phyloP scores from a whole-genome alignment of 192 early-diverging fungal species.

The Gamsiella multidivaricata region DNA sequence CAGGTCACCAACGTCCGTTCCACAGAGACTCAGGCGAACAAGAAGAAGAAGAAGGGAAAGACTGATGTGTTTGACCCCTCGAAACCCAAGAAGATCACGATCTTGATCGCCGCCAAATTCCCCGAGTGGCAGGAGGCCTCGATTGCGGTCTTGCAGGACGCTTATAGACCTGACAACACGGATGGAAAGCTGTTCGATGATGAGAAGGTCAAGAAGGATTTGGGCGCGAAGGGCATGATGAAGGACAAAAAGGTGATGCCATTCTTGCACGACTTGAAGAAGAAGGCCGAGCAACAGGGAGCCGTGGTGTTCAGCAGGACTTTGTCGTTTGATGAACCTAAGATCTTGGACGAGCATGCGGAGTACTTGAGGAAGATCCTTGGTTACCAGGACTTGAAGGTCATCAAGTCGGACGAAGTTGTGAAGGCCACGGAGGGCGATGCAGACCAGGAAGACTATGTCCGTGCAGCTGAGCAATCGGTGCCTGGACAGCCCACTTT shows the following conservation, averaged over 20 bases:
- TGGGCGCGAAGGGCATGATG: constrained; percentile 77
- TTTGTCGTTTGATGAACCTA: constrained; percentile 84
- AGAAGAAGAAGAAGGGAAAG: constrained; percentile 82
- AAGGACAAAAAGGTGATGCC: constrained; percentile 98
- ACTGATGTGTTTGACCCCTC: constrained; percentile 65
- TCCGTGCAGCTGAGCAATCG: constrained; percentile 59
- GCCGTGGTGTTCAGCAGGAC: constrained; percentile 81
- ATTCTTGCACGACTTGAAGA: constrained; percentile 93
- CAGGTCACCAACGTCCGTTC: constrained; percentile 82
- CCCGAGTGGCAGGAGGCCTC: constrained; percentile 94
- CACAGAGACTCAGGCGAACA: constrained; percentile 75
- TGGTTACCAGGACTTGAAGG: constrained; percentile 63
- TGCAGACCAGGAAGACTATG: constrained; percentile 60
- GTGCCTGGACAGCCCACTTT: constrained; percentile 70
- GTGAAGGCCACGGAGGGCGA: constrained; percentile 22
- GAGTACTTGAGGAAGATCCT: constrained; percentile 70
- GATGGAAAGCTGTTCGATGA: constrained; percentile 74
- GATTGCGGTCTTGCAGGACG: constrained; percentile 59
- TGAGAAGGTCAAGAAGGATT: constrained; percentile 73
- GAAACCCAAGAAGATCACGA: constrained; percentile 76
- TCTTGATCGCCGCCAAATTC: constrained; percentile 86
- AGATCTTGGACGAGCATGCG: constrained; percentile 64
- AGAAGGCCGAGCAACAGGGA: constrained; percentile 76
- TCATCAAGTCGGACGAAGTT: constrained; percentile 62
- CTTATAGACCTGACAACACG: constrained; percentile 64